phyloP scores from a whole-genome alignment of 768 basidiomycete genomes.

The Tylopilus sp. region DNA sequence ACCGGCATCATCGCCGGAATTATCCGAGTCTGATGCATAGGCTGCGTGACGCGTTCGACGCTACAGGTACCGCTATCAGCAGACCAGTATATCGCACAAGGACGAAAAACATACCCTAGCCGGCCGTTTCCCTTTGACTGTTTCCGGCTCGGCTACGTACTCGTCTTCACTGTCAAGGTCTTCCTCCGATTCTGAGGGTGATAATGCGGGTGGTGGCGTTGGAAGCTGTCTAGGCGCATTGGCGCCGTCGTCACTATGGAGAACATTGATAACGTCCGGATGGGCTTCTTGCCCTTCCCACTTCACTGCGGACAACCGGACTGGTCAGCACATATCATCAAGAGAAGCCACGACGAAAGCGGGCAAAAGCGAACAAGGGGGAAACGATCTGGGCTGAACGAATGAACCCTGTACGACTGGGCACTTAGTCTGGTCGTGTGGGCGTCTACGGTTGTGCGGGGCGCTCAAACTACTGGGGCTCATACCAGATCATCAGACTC shows the following conservation, averaged over 20 bases:
- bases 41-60: slow-evolving; percentile 41
- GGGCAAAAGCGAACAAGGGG: slow-evolving; percentile 11
- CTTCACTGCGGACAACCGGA: slow-evolving; percentile 46
- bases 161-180: slow-evolving; percentile 66
- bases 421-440: slow-evolving; percentile 15
- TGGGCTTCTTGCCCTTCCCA: slow-evolving; percentile 69
- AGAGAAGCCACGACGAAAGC: slow-evolving; percentile 14
- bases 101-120: slow-evolving; percentile 40
- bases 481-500: slow-evolving; percentile 37
- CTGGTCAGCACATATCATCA: slow-evolving; percentile 27
- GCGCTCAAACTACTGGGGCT: slow-evolving; percentile 30
- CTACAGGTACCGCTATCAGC: slow-evolving; percentile 31
- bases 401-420: slow-evolving; percentile 4
- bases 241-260: slow-evolving; percentile 20
- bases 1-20: slow-evolving; percentile 29
- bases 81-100: slow-evolving; percentile 8
- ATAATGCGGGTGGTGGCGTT: slow-evolving; percentile 31
- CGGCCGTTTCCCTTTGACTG: slow-evolving; percentile 31
- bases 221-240: slow-evolving; percentile 13
- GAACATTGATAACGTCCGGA: slow-evolving; percentile 38
- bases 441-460: slow-evolving; percentile 24
- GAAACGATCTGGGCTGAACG: not conserved
- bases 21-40: slow-evolving; percentile 42
- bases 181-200: slow-evolving; percentile 45
- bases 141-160: slow-evolving; percentile 50